Percentiles rank a stretch among this genome's conserved stretches.
Conservation (phyloP, 257 asterid species). For the Solanum bulbocastanum region DNA sequence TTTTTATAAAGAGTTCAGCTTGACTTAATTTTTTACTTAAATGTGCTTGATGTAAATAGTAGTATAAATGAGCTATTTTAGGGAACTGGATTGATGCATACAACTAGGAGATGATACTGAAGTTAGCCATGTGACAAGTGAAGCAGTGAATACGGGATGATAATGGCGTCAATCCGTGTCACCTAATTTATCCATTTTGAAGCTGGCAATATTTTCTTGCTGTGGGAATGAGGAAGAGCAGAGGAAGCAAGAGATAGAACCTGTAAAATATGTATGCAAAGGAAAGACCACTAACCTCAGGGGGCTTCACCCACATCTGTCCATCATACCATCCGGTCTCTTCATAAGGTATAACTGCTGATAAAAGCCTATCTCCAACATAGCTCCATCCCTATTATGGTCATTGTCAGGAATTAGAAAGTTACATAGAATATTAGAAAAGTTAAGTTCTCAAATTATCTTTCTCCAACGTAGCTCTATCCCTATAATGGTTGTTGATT, state of each 20-base stretch:
- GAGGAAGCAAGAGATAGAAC: background rate
- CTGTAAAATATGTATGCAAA: background rate
- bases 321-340: constrained; percentile 95
- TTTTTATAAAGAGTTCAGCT: background rate
- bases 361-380: constrained; percentile 78
- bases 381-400: constrained; percentile 74
- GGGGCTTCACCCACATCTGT: constrained; percentile 97
- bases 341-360: constrained; percentile 86
- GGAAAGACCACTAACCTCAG: constrained; percentile 46
- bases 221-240: background rate
- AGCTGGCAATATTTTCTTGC: background rate
- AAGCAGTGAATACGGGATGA: background rate
- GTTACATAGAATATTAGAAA: background rate
- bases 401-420: background rate
- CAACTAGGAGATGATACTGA: background rate
- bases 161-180: background rate
- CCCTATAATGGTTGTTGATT: background rate
- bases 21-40: background rate
- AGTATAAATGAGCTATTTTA: background rate
- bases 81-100: background rate
- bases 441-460: background rate
- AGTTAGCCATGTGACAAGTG: background rate
- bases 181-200: background rate
- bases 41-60: background rate
- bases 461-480: background rate